Conservation (phyloP, 306 rosid species). For the Quercus glauca region DNA sequence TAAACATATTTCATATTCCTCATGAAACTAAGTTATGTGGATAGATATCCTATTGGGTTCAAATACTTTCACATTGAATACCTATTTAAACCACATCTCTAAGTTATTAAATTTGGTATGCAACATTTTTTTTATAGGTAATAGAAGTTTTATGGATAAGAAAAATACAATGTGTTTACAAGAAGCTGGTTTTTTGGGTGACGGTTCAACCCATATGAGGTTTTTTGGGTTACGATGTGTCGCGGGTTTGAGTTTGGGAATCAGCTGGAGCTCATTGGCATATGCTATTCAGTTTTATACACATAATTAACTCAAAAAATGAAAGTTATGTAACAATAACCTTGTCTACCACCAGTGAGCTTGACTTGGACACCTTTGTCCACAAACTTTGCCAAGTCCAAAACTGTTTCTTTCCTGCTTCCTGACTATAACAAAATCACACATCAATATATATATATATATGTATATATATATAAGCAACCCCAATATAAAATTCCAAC, state of each 20-base stretch:
- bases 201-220: too few relatives aligned
- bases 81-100: neutral
- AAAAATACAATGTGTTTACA: too few relatives aligned
- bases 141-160: too few relatives aligned
- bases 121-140: too few relatives aligned
- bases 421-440: conserved; percentile 41
- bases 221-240: too few relatives aligned
- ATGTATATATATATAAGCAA: neutral
- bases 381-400: conserved; percentile 83
- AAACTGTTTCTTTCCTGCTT: conserved; percentile 75
- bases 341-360: conserved; percentile 94
- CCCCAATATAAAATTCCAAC: neutral
- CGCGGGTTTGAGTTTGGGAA: neutral
- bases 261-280: neutral
- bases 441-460: neutral
- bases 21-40: neutral
- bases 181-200: too few relatives aligned
- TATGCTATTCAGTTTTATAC: neutral
- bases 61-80: neutral
- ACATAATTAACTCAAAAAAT: neutral
- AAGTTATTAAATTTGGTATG: neutral
- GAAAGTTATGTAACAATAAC: conserved; percentile 21
- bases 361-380: conserved; percentile 94
- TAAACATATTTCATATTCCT: neutral
- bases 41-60: neutral